Conservation (phyloP, 75 land plant species). For the Cryptomeria japonica region DNA sequence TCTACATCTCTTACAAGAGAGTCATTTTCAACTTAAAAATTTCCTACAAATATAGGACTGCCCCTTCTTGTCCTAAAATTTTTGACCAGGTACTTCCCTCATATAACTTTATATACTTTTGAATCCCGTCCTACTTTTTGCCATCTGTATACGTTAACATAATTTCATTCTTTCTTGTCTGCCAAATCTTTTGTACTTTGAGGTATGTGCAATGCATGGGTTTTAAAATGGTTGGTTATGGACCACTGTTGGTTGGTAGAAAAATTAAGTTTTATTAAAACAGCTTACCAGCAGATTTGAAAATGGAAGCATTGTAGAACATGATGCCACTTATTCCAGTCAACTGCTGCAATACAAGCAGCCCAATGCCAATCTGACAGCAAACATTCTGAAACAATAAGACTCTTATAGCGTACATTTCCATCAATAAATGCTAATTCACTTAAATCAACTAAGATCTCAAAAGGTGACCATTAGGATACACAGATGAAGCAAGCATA, state of each 20-base stretch:
- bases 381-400: no score
- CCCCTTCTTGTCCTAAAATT: not conserved
- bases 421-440: no score
- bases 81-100: not conserved
- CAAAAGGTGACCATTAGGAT: no score
- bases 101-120: no score
- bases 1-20: not conserved
- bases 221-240: not conserved
- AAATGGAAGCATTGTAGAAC: conserved; percentile 80
- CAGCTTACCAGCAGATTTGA: conserved; percentile 76
- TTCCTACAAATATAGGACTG: not conserved
- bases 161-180: not conserved
- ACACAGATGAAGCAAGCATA: no score
- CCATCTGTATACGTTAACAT: no score
- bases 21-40: not conserved
- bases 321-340: conserved; percentile 84
- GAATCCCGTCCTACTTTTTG: no score
- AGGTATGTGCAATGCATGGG: not conserved
- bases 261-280: not conserved
- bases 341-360: conserved; percentile 63
- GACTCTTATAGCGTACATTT: no score
- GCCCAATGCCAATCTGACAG: no score
- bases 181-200: not conserved
- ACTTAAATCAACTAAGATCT: no score
- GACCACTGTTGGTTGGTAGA: not conserved